phyloP scores from a whole-genome alignment of 2,329 filamentous ascomycete species.

The Penicillium sp. region DNA sequence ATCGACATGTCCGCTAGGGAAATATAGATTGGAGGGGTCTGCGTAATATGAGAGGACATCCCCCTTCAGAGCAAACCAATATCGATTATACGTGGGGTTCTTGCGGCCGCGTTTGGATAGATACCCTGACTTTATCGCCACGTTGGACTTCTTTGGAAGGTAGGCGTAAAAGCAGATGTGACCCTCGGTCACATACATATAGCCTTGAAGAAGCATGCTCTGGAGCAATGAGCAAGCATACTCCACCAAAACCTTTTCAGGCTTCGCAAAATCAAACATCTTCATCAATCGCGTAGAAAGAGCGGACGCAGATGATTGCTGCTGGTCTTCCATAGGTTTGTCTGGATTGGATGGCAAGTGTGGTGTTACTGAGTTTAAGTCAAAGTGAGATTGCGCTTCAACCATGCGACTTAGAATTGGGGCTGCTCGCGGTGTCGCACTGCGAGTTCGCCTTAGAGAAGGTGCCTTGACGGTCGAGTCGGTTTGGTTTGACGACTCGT shows the following conservation, averaged over 20 bases:
- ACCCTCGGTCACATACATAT: slow-evolving; percentile 88
- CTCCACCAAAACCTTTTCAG: slow-evolving; percentile 84
- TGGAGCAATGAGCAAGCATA: slow-evolving; percentile 93
- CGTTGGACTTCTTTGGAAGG: slow-evolving; percentile 82
- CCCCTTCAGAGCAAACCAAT: slow-evolving; percentile 90
- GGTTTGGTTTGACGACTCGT: slow-evolving; percentile 22
- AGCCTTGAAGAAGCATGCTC: slow-evolving; percentile 87
- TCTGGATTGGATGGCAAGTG: slow-evolving; percentile 20
- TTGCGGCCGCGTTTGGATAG: slow-evolving; percentile 83
- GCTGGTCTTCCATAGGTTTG: slow-evolving; percentile 52
- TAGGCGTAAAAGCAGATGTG: slow-evolving; percentile 98
- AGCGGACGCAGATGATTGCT: slow-evolving; percentile 50
- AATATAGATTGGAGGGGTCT: slow-evolving; percentile 82
- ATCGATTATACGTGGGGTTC: slow-evolving; percentile 82
- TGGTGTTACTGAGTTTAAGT: slow-evolving; percentile 22
- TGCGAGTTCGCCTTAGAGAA: slow-evolving; percentile 28
- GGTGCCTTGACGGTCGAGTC: slow-evolving; percentile 19
- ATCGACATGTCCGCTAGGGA: slow-evolving; percentile 87
- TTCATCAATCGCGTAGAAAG: slow-evolving; percentile 73
- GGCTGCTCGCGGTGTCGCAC: slow-evolving; percentile 52
- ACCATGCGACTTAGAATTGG: slow-evolving; percentile 77
- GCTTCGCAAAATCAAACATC: slow-evolving; percentile 77
- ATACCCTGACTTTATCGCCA: slow-evolving; percentile 80
- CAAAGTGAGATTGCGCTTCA: slow-evolving; percentile 65
- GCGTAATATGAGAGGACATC: slow-evolving; percentile 89